phyloP scores from a whole-genome alignment of 176 grass and related monocot genomes.

The Guadua angustifolia region DNA sequence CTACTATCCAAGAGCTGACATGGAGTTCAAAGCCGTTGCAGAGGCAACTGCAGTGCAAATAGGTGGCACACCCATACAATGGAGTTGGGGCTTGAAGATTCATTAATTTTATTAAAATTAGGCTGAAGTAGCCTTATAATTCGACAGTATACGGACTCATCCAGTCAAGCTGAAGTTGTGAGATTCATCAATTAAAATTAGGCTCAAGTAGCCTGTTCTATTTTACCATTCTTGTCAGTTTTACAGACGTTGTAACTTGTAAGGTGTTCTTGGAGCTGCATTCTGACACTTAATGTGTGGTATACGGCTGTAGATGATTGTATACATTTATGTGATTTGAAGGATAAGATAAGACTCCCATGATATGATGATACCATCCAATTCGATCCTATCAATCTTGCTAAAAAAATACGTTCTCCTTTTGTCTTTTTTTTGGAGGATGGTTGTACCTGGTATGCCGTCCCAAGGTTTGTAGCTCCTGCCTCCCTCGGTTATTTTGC shows the following conservation, averaged over 20 bases:
- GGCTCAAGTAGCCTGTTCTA: conserved; percentile 40
- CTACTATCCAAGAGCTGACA: conserved; percentile 62
- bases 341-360: background rate
- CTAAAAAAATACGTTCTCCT: background rate
- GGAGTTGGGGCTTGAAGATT: background rate
- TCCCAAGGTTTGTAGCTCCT: background rate
- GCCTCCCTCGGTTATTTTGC: background rate
- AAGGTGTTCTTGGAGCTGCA: conserved; percentile 8
- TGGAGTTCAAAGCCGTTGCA: conserved; percentile 96
- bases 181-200: conserved; percentile 2
- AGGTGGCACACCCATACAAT: conserved; percentile 19
- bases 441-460: background rate
- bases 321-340: conserved; percentile 20
- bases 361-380: background rate
- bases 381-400: background rate
- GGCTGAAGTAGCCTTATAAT: conserved; percentile 17
- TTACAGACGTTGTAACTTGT: conserved; percentile 39
- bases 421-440: background rate
- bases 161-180: conserved; percentile 22
- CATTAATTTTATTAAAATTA: conserved; percentile 5
- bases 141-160: conserved; percentile 6
- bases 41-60: conserved; percentile 69
- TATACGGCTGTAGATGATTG: background rate
- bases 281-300: conserved; percentile 14
- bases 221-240: conserved; percentile 27